These are phyloP conservation scores for Avena sativa DNA, from an alignment of 176 grass and related monocot species.

Conservation along the genomic window DNA sequence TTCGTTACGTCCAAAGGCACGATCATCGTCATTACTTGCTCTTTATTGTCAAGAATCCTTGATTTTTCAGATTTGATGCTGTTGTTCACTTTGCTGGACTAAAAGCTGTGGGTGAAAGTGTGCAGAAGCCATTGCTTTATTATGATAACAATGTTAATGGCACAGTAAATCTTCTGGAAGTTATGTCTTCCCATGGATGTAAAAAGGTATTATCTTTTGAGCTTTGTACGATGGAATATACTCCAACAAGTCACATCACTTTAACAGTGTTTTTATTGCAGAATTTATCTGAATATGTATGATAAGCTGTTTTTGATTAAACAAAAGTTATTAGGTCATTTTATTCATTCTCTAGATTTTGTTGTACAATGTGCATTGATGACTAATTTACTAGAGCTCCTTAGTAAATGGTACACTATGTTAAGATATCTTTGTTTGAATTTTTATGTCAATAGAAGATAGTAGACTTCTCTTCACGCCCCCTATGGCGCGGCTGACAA, in stretches of 20 bases:
- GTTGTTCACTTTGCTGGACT: constrained; percentile 96
- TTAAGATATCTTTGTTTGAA: constrained; percentile 1
- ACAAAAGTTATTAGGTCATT: background rate
- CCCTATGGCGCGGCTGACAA: no score
- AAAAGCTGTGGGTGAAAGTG: constrained; percentile 96
- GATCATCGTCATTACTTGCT: background rate
- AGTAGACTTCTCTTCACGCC: no score
- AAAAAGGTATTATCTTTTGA: constrained; percentile 75
- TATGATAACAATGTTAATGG: constrained; percentile 79
- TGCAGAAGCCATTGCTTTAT: constrained; percentile 93
- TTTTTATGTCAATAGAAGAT: background rate
- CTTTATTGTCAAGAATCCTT: background rate
- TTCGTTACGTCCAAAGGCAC: constrained; percentile 24
- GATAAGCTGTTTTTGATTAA: constrained; percentile 24
- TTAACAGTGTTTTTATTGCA: background rate
- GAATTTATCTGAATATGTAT: constrained; percentile 37
- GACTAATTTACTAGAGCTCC: constrained; percentile 15
- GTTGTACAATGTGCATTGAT: background rate
- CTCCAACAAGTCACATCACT: constrained; percentile 1
- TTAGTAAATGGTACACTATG: constrained; percentile 11
- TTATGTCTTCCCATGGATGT: constrained; percentile 89
- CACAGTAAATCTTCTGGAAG: constrained; percentile 91
- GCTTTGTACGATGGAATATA: constrained; percentile 19
- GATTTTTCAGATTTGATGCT: constrained; percentile 78
- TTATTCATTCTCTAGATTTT: constrained; percentile 24